A percentile compares a stretch with the other conserved stretches of the same genome.
Conservation (phyloP, 2,329 filamentous ascomycete genomes). For the Basipetospora chlamydospora region DNA sequence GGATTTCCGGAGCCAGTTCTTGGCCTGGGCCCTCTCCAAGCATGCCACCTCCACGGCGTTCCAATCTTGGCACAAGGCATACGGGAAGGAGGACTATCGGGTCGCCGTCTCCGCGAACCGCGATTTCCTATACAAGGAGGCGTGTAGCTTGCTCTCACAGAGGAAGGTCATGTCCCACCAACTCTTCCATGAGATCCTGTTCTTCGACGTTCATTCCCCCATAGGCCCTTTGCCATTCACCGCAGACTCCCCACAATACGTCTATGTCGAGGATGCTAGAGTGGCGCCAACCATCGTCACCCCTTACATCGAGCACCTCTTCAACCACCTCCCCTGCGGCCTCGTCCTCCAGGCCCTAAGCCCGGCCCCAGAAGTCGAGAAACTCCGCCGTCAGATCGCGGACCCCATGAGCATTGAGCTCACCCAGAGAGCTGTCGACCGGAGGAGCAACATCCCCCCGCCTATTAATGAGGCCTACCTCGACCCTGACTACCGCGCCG, state of each 20-base stretch:
- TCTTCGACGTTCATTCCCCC: constrained; percentile 17
- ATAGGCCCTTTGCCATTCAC: no score
- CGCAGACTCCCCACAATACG: no score
- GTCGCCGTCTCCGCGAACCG: constrained; percentile 42
- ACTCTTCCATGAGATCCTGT: constrained; percentile 39
- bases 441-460: no score
- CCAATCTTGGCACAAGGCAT: constrained; percentile 36
- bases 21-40: constrained; percentile 32
- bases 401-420: constrained; percentile 16
- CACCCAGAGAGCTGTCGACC: constrained; percentile 11
- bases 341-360: constrained; percentile 27
- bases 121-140: constrained; percentile 52
- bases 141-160: constrained; percentile 29
- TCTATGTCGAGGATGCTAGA: no score
- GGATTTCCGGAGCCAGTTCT: constrained; percentile 45
- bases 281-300: constrained; percentile 48
- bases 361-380: constrained; percentile 11
- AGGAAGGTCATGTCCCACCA: constrained; percentile 20
- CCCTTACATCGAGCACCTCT: constrained; percentile 49
- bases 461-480: constrained; percentile 5
- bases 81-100: constrained; percentile 45
- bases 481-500: constrained; percentile 11
- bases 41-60: constrained; percentile 31
- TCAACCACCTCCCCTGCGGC: constrained; percentile 47
- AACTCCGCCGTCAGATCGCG: constrained; percentile 7